Conservation (phyloP, 306 rosid genomes). For the Prunus persica region DNA sequence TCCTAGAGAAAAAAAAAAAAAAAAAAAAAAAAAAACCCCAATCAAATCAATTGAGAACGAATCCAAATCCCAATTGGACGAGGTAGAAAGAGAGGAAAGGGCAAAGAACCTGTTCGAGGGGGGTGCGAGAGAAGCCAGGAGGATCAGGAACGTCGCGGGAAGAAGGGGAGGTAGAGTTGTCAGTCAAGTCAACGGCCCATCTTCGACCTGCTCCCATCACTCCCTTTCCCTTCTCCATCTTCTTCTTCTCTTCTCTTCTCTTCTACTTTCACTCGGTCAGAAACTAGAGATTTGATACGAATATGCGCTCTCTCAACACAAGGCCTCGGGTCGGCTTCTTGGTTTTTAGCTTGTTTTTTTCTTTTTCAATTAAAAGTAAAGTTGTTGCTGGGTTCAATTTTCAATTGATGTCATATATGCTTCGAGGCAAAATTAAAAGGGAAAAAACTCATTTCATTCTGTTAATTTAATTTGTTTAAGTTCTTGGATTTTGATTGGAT, state of each 20-base stretch:
- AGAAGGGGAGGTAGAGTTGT: constrained; percentile 59
- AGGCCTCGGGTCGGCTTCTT: not conserved
- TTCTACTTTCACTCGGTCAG: not conserved
- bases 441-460: not conserved
- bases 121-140: constrained; percentile 91
- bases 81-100: not conserved
- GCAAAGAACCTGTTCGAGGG: constrained; percentile 58
- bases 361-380: not conserved
- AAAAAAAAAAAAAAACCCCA: not conserved
- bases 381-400: not conserved
- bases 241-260: not conserved
- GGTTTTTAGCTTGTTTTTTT: not conserved
- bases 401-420: not conserved
- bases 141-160: constrained; percentile 81
- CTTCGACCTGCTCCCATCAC: constrained; percentile 69
- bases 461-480: not conserved
- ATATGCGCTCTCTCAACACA: not conserved
- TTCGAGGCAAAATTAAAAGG: not conserved
- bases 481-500: not conserved
- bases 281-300: not conserved
- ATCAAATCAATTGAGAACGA: not conserved
- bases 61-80: not conserved
- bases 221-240: constrained; percentile 85
- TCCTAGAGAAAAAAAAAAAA: constrained; percentile 32
- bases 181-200: constrained; percentile 89